A percentile compares a stretch with the other conserved stretches of the same genome.
phyloP scores from a whole-genome alignment of 1,284 basidiomycete species.

The Boletus sp. region DNA sequence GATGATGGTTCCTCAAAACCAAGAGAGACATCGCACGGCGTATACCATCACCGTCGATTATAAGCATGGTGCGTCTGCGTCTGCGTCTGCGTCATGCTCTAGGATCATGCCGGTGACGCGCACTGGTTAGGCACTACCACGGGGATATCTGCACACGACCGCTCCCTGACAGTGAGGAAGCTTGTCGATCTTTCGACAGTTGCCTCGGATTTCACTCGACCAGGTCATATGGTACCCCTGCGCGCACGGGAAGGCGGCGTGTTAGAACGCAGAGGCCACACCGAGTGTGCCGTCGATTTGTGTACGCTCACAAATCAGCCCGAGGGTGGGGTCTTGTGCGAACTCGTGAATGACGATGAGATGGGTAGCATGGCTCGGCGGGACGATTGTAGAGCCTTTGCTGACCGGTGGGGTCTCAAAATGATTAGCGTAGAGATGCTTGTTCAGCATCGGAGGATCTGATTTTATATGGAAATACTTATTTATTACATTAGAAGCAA shows the following conservation, averaged over 20 bases:
- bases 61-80: constrained; percentile 64
- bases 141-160: constrained; percentile 96
- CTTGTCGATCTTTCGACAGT: constrained; percentile 66
- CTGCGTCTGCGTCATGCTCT: background rate
- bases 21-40: constrained; percentile 92
- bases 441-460: constrained; percentile 43
- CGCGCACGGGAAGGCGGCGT: constrained; percentile 88
- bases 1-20: constrained; percentile 92
- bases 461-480: constrained; percentile 11
- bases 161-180: constrained; percentile 84
- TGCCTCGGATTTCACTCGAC: constrained; percentile 85
- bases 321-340: constrained; percentile 88
- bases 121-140: constrained; percentile 80
- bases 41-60: constrained; percentile 99
- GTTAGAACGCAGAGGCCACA: constrained; percentile 87
- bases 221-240: constrained; percentile 95
- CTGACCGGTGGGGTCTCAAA: constrained; percentile 89
- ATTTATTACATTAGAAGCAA: too few species aligned
- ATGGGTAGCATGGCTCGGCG: constrained; percentile 94
- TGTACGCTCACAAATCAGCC: constrained; percentile 81
- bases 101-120: background rate
- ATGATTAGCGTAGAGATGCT: constrained; percentile 94
- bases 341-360: constrained; percentile 93
- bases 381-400: constrained; percentile 92
- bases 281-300: constrained; percentile 90